Conservation (phyloP, 2,329 filamentous ascomycete species). For the Ambrosiella beaveri region DNA sequence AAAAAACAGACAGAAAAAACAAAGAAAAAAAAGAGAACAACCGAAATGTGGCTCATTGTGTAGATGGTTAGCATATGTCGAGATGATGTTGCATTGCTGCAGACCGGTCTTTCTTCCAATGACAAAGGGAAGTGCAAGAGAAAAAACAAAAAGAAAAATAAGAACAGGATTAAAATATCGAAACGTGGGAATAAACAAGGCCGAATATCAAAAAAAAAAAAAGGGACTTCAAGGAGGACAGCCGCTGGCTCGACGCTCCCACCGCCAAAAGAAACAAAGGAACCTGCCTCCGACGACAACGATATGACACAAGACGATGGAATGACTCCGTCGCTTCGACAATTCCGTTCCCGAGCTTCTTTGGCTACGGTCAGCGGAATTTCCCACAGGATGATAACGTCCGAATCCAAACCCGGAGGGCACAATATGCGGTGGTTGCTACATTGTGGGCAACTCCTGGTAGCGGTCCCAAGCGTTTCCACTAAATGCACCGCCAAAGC, state of each 20-base stretch:
- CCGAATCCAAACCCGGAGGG: conserved; percentile 21
- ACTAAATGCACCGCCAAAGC: conserved; percentile 13
- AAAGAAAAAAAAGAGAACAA: not conserved
- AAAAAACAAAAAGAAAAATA: not conserved
- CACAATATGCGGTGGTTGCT: conserved; percentile 36
- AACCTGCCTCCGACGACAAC: too few relatives aligned
- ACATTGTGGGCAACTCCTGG: conserved; percentile 74
- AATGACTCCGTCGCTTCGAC: too few relatives aligned
- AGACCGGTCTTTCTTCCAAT: not conserved
- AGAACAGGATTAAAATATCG: not conserved
- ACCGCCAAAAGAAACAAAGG: not conserved
- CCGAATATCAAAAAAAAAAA: conserved; percentile 3
- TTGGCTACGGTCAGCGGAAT: conserved; percentile 18
- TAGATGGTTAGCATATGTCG: not conserved
- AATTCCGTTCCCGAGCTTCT: too few relatives aligned
- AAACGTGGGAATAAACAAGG: not conserved
- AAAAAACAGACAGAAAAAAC: not conserved
- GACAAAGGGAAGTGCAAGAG: not conserved
- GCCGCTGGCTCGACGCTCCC: not conserved
- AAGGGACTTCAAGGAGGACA: not conserved
- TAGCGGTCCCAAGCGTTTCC: conserved; percentile 58
- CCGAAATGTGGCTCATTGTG: not conserved
- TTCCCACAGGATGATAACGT: conserved; percentile 27
- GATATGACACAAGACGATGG: too few relatives aligned
- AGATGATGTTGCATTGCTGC: not conserved